Evolutionary conservation across 2,329 filamentous ascomycete genomes (phyloP), one percentile per base, ranked within the genome.

Genomic region (Colletotrichum liriopes): DNA sequence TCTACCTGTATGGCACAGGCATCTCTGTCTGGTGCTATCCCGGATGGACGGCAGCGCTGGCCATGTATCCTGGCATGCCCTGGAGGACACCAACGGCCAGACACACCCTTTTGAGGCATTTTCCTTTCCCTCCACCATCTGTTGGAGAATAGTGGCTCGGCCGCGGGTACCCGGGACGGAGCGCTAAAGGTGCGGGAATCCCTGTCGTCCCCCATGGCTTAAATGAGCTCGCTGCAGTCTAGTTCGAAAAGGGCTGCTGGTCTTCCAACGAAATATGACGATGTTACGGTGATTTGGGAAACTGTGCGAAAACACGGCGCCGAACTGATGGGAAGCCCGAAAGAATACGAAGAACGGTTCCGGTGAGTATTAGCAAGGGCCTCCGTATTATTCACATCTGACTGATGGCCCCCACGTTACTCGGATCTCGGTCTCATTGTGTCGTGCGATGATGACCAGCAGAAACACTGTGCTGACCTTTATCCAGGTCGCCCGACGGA

Each of bases 181-280:
- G 54, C 65, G 59, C 70, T 69, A 60, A 29, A n/a, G 49, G 35
- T 43, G 64, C 68, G 8, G 18, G 14, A 14, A 51, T 29, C 69
- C 69, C 54, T 35, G 59, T 54, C 52, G 29, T 45, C 29, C 2
- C 29, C 37, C 20, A 51, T 45, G 23, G 59, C 58, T 49, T 23
- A 41, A 71, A 70, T 65, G 59, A 70, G 45, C 18, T 60, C 26
- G 18, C 59, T 68, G 69, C 65, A 68, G 56, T 59, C 43, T 18
- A 32, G 29, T 23, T 54, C 43, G 26, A 63, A 64, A 72, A 26
- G 29, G 55, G 51, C n/a, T 43, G n/a, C 32, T 35, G 41, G 11
- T 65, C 26, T 9, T 65, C 51, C 52, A 29, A 39, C 60, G 63
- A 59, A 37, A 64, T 29, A 32, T 56, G 51, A 47, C 32, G 23